These are phyloP conservation scores for Rhizomucor miehei DNA, from an alignment of 371 early-diverging fungal genomes.

Conservation along the genomic window DNA sequence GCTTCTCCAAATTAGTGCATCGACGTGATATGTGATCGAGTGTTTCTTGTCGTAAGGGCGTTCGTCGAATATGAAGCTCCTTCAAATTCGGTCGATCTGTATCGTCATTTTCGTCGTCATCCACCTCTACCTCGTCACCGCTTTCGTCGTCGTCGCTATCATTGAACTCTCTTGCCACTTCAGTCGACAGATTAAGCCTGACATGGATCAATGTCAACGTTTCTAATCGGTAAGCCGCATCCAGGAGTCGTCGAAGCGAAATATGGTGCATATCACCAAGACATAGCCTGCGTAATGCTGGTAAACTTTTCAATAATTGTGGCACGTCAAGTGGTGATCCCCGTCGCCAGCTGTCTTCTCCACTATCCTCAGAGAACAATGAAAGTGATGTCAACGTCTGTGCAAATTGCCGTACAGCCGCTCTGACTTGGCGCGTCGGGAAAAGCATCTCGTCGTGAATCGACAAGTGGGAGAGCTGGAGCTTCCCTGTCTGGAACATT, in stretches of 20 bases:
- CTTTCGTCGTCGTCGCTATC: too few species aligned
- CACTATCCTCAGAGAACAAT: neutral
- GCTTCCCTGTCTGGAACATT: neutral
- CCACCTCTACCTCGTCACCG: too few species aligned
- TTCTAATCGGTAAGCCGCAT: neutral
- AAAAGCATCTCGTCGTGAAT: constrained; percentile 3
- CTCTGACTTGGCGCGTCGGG: neutral
- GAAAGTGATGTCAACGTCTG: constrained; percentile 2
- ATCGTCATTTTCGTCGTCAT: too few species aligned
- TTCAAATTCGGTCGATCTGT: too few species aligned
- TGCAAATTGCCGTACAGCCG: neutral
- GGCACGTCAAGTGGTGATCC: neutral
- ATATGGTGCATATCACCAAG: constrained; percentile 2
- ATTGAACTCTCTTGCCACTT: too few species aligned
- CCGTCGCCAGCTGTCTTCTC: neutral
- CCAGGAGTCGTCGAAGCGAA: neutral
- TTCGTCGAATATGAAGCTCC: too few species aligned
- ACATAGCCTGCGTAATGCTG: neutral
- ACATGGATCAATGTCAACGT: too few species aligned
- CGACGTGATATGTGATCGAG: too few species aligned
- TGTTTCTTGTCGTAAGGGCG: too few species aligned
- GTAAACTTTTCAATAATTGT: neutral
- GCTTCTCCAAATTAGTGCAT: too few species aligned
- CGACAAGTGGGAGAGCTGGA: neutral
- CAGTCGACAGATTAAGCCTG: too few species aligned